phyloP scores from a whole-genome alignment of 495 filamentous ascomycete species.

The Penicillium mononematosum region DNA sequence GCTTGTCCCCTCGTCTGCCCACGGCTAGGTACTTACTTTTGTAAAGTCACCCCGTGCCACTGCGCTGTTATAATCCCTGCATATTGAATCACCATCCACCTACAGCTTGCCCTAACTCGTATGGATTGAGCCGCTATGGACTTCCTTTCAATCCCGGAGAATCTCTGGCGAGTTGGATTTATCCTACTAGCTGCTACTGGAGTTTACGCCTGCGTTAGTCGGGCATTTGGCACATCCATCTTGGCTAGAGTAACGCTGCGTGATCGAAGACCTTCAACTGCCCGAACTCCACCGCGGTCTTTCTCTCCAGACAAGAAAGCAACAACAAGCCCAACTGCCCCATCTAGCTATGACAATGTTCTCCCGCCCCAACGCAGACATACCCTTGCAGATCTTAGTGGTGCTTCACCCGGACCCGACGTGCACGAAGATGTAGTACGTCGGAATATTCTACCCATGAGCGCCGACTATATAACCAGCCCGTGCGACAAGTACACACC shows the following conservation, averaged over 20 bases:
- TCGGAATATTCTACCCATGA: constrained; percentile 43
- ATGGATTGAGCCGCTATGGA: constrained; percentile 19
- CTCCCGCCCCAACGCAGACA: constrained; percentile 59
- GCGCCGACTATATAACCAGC: constrained; percentile 40
- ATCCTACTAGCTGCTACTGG: constrained; percentile 26
- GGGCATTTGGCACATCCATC: constrained; percentile 13
- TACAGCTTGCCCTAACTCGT: constrained; percentile 11
- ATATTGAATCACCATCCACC: neutral
- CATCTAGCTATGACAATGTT: constrained; percentile 44
- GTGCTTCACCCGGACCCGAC: constrained; percentile 23
- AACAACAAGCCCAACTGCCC: constrained; percentile 22
- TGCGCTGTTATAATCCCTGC: neutral
- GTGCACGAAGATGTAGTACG: constrained; percentile 34
- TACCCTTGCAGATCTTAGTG: constrained; percentile 38
- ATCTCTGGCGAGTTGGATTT: constrained; percentile 27
- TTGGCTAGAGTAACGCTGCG: constrained; percentile 24
- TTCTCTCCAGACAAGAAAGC: constrained; percentile 53
- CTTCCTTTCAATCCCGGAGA: constrained; percentile 12
- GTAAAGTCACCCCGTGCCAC: neutral
- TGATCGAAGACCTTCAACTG: constrained; percentile 36
- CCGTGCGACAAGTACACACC: constrained; percentile 49
- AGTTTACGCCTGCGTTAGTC: constrained; percentile 19
- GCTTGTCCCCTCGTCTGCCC: neutral
- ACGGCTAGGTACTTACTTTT: neutral
- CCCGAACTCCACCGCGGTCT: constrained; percentile 57